Conservation (phyloP, 1,284 basidiomycete genomes). For the Sparassis latifolia region DNA sequence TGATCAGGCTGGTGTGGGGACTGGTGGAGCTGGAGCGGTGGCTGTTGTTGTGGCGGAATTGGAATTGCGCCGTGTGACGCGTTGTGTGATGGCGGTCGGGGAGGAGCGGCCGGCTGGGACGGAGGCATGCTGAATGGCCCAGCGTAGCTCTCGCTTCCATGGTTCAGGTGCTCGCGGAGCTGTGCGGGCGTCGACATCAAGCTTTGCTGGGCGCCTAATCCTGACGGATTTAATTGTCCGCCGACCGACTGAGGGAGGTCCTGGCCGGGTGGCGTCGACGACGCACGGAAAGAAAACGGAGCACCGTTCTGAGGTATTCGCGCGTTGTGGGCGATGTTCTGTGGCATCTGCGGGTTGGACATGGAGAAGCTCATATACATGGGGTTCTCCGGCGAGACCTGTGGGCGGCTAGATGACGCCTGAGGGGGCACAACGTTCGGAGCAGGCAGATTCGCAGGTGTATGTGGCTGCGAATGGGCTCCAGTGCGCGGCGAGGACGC, state of each 20-base stretch:
- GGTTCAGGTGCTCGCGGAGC: constrained; percentile 44
- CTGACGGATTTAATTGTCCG: constrained; percentile 5
- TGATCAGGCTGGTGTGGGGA: constrained; percentile 36
- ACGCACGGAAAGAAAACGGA: constrained; percentile 35
- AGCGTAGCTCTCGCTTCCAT: constrained; percentile 21
- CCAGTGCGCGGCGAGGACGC: constrained; percentile 17
- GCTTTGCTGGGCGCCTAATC: too few species aligned
- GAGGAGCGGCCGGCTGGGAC: constrained; percentile 25
- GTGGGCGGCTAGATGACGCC: constrained; percentile 23
- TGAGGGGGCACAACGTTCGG: constrained; percentile 27
- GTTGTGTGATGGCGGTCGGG: constrained; percentile 42
- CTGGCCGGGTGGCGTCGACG: constrained; percentile 37
- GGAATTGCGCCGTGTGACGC: constrained; percentile 22
- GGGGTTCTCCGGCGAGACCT: constrained; percentile 37
- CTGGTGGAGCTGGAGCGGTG: constrained; percentile 26
- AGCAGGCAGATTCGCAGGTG: constrained; percentile 11
- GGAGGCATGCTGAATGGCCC: constrained; percentile 31
- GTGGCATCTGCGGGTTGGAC: constrained; percentile 32
- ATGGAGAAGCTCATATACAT: constrained; percentile 38
- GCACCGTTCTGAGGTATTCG: constrained; percentile 32
- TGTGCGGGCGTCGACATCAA: constrained; percentile 45
- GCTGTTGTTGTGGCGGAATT: constrained; percentile 18
- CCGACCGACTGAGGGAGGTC: constrained; percentile 29
- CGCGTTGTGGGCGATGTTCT: constrained; percentile 24
- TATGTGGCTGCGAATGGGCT: constrained; percentile 14